Base-by-base conservation (phyloP, 192 early-diverging fungal genomes). In the Backusella mclennaniae region DNA sequence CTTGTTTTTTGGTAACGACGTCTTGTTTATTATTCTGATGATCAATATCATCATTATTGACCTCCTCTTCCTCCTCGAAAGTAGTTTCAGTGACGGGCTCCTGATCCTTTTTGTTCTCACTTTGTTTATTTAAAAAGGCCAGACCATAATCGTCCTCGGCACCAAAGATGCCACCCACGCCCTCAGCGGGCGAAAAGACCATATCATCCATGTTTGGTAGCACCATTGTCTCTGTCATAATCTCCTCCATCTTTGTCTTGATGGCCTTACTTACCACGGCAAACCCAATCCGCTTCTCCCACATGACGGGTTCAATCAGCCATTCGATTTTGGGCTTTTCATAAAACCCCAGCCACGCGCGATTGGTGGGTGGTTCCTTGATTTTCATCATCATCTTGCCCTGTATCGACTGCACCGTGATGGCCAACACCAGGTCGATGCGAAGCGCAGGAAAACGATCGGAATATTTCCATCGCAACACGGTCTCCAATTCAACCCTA, bases 191-290 rank as follows among this genome's bases (percentile, higher is more conserved):
- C 85, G 94, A 96, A 81, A 98, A 96, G 12, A 90, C 86, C 0
- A 90, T 88, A 75, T 96, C 94, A 80, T 98, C 96, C 91, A 98
- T 93, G 73, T 96, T 92, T 4, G 96, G 96, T 69, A 96, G 77
- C 15, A 98, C 93, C 74, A 98, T 83, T 11, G 92, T 90, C 53
- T 92, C 91, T 19, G 89, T 87, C 66, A 98, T 84, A 69, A 94
- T 90, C 46, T 96, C 94, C 79, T 95, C 89, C 39, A 98, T 89
- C 77, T 95, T 89, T 49, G 89, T 85, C 79, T 96, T 93, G 67
- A 98, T 96, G 0, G 93, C 90, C 59, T 91, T 91, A 66, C 95
- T 89, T 3, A 98, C 89, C 67, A 92, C 76, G 4, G 89, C 88
- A 38, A 94, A 89, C 59, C 88, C 90, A 53, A 96, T 87, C 38